Evolutionary conservation across 352 stramenopile genomes (phyloP).

Genomic region (Stramenopiles sp.): DNA sequence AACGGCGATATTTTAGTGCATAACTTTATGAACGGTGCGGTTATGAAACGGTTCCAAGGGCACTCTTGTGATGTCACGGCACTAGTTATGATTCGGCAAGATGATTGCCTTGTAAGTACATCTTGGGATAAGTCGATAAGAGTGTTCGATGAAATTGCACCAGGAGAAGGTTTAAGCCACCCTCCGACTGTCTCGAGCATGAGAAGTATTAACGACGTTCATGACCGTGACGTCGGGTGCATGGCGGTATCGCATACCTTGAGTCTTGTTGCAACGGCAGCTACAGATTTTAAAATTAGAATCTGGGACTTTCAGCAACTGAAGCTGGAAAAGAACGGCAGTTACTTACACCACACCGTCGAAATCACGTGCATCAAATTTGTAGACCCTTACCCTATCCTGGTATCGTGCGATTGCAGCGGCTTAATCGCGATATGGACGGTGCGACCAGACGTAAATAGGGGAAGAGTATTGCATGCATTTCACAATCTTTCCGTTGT

Average conservation of each 20-base stretch:
- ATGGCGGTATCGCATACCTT: conserved; percentile 15
- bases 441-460: not conserved
- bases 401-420: conserved; percentile 32
- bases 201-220: not conserved
- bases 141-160: not conserved
- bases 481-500: not conserved
- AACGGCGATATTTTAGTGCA: conserved; percentile 19
- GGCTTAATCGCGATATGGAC: conserved; percentile 19
- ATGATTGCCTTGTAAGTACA: not conserved
- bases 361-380: conserved; percentile 36
- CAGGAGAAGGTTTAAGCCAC: not conserved
- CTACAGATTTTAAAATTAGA: conserved; percentile 28
- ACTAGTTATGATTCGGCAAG: not conserved
- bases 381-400: conserved; percentile 41
- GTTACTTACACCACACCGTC: conserved; percentile 18
- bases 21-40: conserved; percentile 23
- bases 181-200: not conserved
- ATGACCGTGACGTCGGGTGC: not conserved
- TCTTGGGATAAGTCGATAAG: not conserved
- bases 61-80: not conserved
- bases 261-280: conserved; percentile 40
- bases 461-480: not conserved
- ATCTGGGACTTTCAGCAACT: conserved; percentile 56
- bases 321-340: conserved; percentile 25
- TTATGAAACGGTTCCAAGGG: conserved; percentile 15